These are phyloP conservation scores for Fomitopsis betulina DNA, from an alignment of 1,284 basidiomycete genomes.

Conservation along the genomic window DNA sequence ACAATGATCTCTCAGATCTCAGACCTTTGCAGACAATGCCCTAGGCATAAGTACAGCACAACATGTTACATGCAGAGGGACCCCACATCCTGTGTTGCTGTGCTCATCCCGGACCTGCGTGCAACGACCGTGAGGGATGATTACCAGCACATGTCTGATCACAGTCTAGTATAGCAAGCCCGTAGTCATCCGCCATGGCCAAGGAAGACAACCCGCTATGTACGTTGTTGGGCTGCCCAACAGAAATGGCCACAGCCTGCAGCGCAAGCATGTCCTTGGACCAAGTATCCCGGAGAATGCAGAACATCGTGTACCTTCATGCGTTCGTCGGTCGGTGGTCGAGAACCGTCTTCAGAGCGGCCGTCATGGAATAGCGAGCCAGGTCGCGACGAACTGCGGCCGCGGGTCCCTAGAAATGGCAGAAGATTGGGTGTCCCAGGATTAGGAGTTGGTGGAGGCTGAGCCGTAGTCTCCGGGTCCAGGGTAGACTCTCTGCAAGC, in stretches of 20 bases:
- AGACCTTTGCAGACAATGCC: too few species aligned
- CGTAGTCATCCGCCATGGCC: too few species aligned
- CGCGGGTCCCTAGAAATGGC: background rate
- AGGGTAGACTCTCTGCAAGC: background rate
- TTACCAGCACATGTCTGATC: too few species aligned
- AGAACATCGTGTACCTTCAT: background rate
- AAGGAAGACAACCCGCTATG: background rate
- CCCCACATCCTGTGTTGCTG: too few species aligned
- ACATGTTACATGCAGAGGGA: too few species aligned
- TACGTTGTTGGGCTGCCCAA: constrained; percentile 10
- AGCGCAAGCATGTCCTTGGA: constrained; percentile 23
- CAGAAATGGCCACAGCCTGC: constrained; percentile 30
- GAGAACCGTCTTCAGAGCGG: background rate
- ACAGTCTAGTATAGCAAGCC: too few species aligned
- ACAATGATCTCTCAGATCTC: too few species aligned
- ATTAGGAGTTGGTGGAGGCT: background rate
- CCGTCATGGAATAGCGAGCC: background rate
- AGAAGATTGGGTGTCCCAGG: constrained; percentile 1
- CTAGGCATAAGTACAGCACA: too few species aligned
- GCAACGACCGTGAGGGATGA: too few species aligned
- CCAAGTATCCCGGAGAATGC: background rate
- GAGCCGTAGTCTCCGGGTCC: background rate
- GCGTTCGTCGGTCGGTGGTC: constrained; percentile 11
- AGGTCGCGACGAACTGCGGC: background rate
- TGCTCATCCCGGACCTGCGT: too few species aligned